Evolutionary conservation across 306 rosid species (phyloP), one percentile per base, ranked within the genome.

Genomic region (Senna tora): DNA sequence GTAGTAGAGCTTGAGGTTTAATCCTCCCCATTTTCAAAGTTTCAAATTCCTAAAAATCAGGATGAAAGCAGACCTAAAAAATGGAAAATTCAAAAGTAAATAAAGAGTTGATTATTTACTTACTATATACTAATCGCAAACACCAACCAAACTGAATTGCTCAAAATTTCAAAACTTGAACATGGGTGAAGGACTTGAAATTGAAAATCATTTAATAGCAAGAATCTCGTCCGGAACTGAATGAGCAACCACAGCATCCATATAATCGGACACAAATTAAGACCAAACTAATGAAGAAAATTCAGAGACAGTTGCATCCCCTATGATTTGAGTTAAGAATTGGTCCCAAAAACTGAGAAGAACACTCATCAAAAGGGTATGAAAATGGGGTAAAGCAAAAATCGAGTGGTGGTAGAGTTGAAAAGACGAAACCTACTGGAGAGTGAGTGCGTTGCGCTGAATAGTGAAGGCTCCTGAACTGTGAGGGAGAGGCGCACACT

Each of bases 1-100:
- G 93, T 36, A 88, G 79, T 75, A 88, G 78, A 65, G 93, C 80
- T 81, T 86, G 90, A 49, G 93, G 93, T 60, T 86, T 88, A 46
- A 88, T 88, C 86, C 87, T 88, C 20, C 83, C 90, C 93, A 88
- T 88, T 6, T 59, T 81, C 81, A 54, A n/a, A n/a, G 75, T 51
- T 75, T 51, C 75, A 9, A 59, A 57, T 45, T 79, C 51, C 70
- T 76, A 63, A 59, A 49, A 5, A 75, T 46, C 13, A 75, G 74
- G 77, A 46, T 25, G 3, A 66, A 66, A 38, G 34, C 51, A 79
- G 46, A 49, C 67, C 77, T 67, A 36, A 52, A 22, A 39, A 14
- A 36, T 15, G 33, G 22, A 46, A 45, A 28, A 34, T n/a, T 10
- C 68, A 52, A 63, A 73, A 68, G 9, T 53, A 57, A 67, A 36